These are phyloP conservation scores for Tephrocybe sp. DNA, from an alignment of 768 basidiomycete species.

Conservation along the genomic window DNA sequence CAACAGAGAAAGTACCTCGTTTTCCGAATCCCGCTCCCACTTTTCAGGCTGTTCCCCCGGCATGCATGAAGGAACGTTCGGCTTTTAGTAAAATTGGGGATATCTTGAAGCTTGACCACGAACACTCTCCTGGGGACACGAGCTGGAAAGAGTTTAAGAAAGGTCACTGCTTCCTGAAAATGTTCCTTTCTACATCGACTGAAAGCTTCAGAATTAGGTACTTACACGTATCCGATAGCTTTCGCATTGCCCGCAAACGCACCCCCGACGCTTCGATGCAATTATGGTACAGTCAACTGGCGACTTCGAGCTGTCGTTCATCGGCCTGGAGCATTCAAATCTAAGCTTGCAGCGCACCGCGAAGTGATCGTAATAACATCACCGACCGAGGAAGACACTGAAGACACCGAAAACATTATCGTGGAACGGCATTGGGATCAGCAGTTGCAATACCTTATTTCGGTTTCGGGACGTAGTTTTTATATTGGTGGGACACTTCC, in stretches of 20 bases:
- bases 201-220: constrained; percentile 49
- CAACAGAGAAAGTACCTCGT: constrained; percentile 26
- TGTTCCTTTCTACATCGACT: neutral
- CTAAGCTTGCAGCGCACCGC: constrained; percentile 65
- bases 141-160: constrained; percentile 89
- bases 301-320: constrained; percentile 78
- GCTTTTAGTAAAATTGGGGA: constrained; percentile 39
- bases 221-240: constrained; percentile 92
- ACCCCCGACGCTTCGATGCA: constrained; percentile 75
- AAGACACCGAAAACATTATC: constrained; percentile 77
- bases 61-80: constrained; percentile 31
- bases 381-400: constrained; percentile 83
- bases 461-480: constrained; percentile 72
- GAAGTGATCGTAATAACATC: constrained; percentile 76
- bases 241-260: constrained; percentile 80
- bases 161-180: constrained; percentile 43
- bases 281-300: constrained; percentile 80
- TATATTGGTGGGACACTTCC: constrained; percentile 83
- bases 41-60: constrained; percentile 4
- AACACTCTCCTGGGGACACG: constrained; percentile 42
- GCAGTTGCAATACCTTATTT: constrained; percentile 80
- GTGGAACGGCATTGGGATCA: constrained; percentile 91
- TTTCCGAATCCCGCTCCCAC: constrained; percentile 6
- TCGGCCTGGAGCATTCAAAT: constrained; percentile 78
- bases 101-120: constrained; percentile 36